Evolutionary conservation across 1,284 basidiomycete genomes (phyloP).

Genomic region (Ganoderma sp.): DNA sequence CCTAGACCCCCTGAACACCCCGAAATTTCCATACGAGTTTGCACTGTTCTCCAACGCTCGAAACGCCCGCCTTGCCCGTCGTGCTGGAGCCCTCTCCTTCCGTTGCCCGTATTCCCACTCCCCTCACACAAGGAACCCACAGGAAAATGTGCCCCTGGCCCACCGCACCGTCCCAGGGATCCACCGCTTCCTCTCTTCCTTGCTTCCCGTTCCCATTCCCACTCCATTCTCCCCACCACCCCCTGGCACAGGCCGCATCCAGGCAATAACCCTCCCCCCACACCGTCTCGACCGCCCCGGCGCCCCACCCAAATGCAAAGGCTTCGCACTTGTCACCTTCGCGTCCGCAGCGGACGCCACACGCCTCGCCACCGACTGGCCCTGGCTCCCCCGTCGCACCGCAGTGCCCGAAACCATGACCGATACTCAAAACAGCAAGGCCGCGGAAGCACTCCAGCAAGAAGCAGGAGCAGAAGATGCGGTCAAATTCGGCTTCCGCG

Average conservation of each 20-base stretch:
- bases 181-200: conserved; percentile 47
- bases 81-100: background rate
- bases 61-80: too few relatives aligned
- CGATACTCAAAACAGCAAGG: too few relatives aligned
- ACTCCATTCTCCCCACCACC: too few relatives aligned
- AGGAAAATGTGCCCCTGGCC: conserved; percentile 74
- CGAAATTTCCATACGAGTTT: too few relatives aligned
- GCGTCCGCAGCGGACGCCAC: conserved; percentile 46
- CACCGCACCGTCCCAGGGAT: conserved; percentile 56
- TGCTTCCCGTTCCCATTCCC: too few relatives aligned
- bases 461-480: conserved; percentile 48
- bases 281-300: conserved; percentile 65
- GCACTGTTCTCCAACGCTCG: too few relatives aligned
- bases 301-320: conserved; percentile 63
- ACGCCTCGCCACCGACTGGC: conserved; percentile 57
- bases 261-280: conserved; percentile 59
- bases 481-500: conserved; percentile 61
- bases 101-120: background rate
- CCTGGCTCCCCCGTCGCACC: conserved; percentile 56
- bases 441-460: too few relatives aligned
- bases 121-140: background rate
- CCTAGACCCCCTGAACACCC: too few relatives aligned
- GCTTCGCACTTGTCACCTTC: conserved; percentile 72
- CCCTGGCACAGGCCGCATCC: conserved; percentile 40
- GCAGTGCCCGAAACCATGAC: too few relatives aligned